Conservation (phyloP, 2,329 filamentous ascomycete species). For the Nothopassalora personata region DNA sequence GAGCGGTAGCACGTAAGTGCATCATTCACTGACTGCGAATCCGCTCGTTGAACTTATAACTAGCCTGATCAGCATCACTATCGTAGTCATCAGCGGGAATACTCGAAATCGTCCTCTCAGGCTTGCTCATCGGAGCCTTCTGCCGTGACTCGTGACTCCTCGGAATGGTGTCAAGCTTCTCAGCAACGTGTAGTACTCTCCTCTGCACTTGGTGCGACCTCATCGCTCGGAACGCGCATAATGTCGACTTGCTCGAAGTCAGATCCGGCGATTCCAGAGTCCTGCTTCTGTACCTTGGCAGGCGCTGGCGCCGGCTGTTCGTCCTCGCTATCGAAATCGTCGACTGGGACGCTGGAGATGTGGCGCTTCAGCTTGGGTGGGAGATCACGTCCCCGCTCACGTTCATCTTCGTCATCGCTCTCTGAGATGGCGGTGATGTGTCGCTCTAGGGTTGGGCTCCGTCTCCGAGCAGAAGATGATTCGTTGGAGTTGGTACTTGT, state of each 20-base stretch:
- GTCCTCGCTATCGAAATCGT: constrained; percentile 15
- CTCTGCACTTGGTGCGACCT: not conserved
- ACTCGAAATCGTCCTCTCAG: not conserved
- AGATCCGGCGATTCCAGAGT: constrained; percentile 4
- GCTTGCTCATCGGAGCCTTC: not conserved
- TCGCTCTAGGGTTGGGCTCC: constrained; percentile 7
- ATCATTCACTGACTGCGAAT: too few relatives aligned
- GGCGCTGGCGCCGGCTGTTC: not conserved
- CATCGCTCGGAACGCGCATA: constrained; percentile 2
- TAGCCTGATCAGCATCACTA: constrained; percentile 2
- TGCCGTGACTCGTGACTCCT: not conserved
- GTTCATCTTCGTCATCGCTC: constrained; percentile 4
- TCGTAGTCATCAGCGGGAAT: constrained; percentile 3
- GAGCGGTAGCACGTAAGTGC: not conserved
- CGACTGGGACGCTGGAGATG: constrained; percentile 14
- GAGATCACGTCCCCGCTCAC: not conserved
- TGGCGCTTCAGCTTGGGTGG: constrained; percentile 12
- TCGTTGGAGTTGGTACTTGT: not conserved
- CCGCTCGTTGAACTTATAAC: not conserved
- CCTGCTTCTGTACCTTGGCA: constrained; percentile 1
- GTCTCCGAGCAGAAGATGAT: not conserved
- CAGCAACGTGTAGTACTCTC: not conserved
- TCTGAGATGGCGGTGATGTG: constrained; percentile 10
- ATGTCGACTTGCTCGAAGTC: constrained; percentile 10
- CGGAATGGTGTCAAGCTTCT: not conserved